A percentile compares a stretch with the other conserved stretches of the same genome.
phyloP scores from a whole-genome alignment of 1,139 yeast species.

The Taiozyma sp. region DNA sequence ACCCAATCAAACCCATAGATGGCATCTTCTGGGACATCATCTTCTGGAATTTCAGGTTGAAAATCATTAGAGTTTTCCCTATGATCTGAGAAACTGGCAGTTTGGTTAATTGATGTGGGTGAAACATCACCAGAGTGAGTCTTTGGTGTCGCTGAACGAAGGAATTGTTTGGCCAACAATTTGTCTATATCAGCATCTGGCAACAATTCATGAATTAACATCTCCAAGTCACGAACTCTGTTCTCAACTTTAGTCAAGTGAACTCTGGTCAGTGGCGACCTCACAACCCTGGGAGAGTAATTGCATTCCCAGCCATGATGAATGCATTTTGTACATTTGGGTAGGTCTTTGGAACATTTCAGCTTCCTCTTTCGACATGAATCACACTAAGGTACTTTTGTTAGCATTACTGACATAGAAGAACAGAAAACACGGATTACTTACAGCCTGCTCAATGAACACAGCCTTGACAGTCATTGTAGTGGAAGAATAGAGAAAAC shows the following conservation, averaged over 20 bases:
- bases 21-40: slow-evolving; percentile 36
- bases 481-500: neutral
- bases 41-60: slow-evolving; percentile 29
- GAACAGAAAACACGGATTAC: slow-evolving; percentile 6
- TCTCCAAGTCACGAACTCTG: slow-evolving; percentile 50
- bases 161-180: slow-evolving; percentile 22
- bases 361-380: slow-evolving; percentile 44
- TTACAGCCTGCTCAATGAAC: slow-evolving; percentile 26
- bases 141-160: slow-evolving; percentile 4
- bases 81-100: slow-evolving; percentile 7
- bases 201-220: slow-evolving; percentile 38
- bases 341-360: slow-evolving; percentile 63
- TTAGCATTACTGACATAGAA: neutral
- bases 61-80: slow-evolving; percentile 21
- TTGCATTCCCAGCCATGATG: slow-evolving; percentile 70
- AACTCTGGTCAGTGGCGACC: slow-evolving; percentile 80
- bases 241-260: slow-evolving; percentile 74
- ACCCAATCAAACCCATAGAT: slow-evolving; percentile 53
- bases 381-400: slow-evolving; percentile 33
- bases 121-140: neutral
- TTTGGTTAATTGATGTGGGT: neutral
- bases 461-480: slow-evolving; percentile 21
- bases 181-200: slow-evolving; percentile 40
- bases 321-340: slow-evolving; percentile 71
- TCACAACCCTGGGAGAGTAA: slow-evolving; percentile 69